phyloP scores from a whole-genome alignment of 2,329 filamentous ascomycete genomes.

The Metarhizium humberi region DNA sequence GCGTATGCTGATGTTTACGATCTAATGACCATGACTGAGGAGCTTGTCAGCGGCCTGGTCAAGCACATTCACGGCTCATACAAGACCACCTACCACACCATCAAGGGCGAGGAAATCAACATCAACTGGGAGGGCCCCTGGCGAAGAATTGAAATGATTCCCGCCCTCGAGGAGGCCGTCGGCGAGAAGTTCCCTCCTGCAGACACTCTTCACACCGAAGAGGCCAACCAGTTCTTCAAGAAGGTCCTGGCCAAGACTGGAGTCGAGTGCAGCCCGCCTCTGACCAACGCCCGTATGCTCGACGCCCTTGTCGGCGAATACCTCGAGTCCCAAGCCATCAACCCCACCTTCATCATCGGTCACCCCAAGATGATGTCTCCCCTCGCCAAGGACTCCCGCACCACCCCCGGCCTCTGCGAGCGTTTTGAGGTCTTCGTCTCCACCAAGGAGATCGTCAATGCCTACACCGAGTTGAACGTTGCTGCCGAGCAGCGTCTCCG shows the following conservation, averaged over 20 bases:
- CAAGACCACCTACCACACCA: slow-evolving; percentile 77
- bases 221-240: slow-evolving; percentile 84
- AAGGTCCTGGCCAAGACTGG: slow-evolving; percentile 78
- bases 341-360: slow-evolving; percentile 58
- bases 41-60: slow-evolving; percentile 82
- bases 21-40: slow-evolving; percentile 72
- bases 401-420: slow-evolving; percentile 77
- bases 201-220: slow-evolving; percentile 79
- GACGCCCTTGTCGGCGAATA: slow-evolving; percentile 92
- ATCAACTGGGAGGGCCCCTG: slow-evolving; percentile 97
- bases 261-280: slow-evolving; percentile 78
- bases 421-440: slow-evolving; percentile 91
- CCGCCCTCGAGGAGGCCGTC: slow-evolving; percentile 70
- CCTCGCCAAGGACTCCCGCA: slow-evolving; percentile 88
- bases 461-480: slow-evolving; percentile 90
- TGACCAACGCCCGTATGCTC: slow-evolving; percentile 92
- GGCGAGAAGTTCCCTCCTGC: slow-evolving; percentile 91
- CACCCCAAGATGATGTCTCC: slow-evolving; percentile 73
- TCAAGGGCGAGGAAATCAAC: slow-evolving; percentile 75
- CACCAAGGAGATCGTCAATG: slow-evolving; percentile 78
- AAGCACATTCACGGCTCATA: slow-evolving; percentile 82
- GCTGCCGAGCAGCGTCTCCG: slow-evolving; percentile 88
- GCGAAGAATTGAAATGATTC: slow-evolving; percentile 90
- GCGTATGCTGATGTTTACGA: slow-evolving; percentile 90
- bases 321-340: slow-evolving; percentile 86